Evolutionary conservation across 1,284 basidiomycete genomes (phyloP).

Genomic region (Cerrena zonata): DNA sequence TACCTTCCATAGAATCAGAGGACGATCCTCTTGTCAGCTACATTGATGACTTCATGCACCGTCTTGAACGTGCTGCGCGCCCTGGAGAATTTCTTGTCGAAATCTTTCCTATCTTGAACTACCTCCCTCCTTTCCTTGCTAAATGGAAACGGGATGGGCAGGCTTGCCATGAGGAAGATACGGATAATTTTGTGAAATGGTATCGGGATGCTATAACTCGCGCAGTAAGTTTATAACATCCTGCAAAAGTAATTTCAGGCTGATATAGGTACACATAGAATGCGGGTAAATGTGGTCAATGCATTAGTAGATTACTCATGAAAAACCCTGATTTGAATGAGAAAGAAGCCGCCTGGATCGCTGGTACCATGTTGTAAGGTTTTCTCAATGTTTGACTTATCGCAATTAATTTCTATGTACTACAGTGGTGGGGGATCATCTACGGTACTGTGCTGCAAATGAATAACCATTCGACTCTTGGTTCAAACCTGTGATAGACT

Average conservation of each 20-base stretch:
- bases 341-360: slow-evolving; percentile 16
- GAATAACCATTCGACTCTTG: not conserved
- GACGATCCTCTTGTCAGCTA: slow-evolving; percentile 16
- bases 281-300: slow-evolving; percentile 9
- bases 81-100: slow-evolving; percentile 26
- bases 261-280: slow-evolving; percentile 12
- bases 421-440: slow-evolving; percentile 1
- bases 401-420: not conserved
- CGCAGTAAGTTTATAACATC: slow-evolving; percentile 12
- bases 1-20: slow-evolving; percentile 13
- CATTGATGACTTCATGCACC: slow-evolving; percentile 16
- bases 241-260: too few relatives aligned
- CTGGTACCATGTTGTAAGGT: slow-evolving; percentile 17
- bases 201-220: slow-evolving; percentile 14
- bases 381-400: not conserved
- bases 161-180: slow-evolving; percentile 13
- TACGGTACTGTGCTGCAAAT: not conserved
- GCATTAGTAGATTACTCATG: slow-evolving; percentile 10
- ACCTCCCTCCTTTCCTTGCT: slow-evolving; percentile 19
- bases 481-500: not conserved
- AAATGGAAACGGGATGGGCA: slow-evolving; percentile 23
- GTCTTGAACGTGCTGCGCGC: slow-evolving; percentile 12
- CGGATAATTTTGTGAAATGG: slow-evolving; percentile 15
- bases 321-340: slow-evolving; percentile 11
- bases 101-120: slow-evolving; percentile 23